Conservation (phyloP, 1,284 basidiomycete genomes). For the Moesziomyces sp. region DNA sequence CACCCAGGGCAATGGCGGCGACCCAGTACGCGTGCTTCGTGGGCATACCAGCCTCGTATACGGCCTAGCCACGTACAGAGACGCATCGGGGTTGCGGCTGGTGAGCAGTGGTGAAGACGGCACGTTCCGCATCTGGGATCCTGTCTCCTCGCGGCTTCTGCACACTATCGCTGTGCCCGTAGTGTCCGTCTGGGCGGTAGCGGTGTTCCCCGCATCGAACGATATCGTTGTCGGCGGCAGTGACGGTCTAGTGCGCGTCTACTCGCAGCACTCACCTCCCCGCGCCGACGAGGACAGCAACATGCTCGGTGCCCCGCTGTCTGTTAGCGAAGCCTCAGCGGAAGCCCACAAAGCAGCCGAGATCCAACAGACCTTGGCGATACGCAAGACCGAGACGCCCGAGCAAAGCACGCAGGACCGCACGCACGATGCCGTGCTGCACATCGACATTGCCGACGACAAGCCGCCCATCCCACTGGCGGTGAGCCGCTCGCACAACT, state of each 20-base stretch:
- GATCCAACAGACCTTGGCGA: background rate
- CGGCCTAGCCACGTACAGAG: constrained; percentile 16
- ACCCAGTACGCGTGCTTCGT: constrained; percentile 23
- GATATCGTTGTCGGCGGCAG: constrained; percentile 47
- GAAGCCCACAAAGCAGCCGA: constrained; percentile 9
- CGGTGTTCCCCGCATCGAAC: constrained; percentile 22
- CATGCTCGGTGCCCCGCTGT: constrained; percentile 10
- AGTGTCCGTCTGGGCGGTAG: constrained; percentile 45
- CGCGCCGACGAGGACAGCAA: constrained; percentile 9
- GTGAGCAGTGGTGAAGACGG: constrained; percentile 49
- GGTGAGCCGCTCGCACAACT: constrained; percentile 39
- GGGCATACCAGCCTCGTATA: constrained; percentile 47
- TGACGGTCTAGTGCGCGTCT: constrained; percentile 48
- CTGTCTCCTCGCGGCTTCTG: constrained; percentile 10
- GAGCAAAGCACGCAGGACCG: constrained; percentile 6
- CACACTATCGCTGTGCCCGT: constrained; percentile 36
- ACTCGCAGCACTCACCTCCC: constrained; percentile 10
- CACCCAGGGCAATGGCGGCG: constrained; percentile 41
- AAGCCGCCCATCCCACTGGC: constrained; percentile 30
- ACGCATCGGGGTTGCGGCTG: constrained; percentile 2
- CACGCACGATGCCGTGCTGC: constrained; percentile 43
- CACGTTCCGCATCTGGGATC: constrained; percentile 41
- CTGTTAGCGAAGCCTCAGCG: constrained; percentile 9
- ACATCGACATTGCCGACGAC: constrained; percentile 50
- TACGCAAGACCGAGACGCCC: background rate